Evolutionary conservation across 805 yeast species (phyloP).

Genomic region (Grigorovia humatica): DNA sequence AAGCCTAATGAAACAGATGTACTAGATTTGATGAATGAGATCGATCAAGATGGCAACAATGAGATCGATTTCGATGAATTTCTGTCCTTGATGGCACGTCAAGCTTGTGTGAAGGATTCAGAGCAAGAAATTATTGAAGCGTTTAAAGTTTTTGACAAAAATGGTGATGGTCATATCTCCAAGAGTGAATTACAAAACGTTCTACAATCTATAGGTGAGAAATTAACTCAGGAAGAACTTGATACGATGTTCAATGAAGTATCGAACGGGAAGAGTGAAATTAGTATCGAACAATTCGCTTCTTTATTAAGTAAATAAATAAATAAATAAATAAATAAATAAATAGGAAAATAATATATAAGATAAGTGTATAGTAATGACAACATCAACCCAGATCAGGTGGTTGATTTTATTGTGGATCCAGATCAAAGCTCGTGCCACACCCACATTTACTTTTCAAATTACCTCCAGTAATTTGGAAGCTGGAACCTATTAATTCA

Average conservation of each 20-base stretch:
- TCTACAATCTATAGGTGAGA: constrained; percentile 93
- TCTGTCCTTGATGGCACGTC: constrained; percentile 77
- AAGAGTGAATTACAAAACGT: constrained; percentile 94
- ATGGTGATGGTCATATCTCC: constrained; percentile 92
- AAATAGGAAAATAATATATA: background rate
- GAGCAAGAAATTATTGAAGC: constrained; percentile 97
- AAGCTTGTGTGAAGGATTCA: constrained; percentile 88
- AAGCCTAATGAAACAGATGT: constrained; percentile 91
- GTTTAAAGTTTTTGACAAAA: constrained; percentile 90
- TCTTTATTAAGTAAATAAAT: constrained; percentile 65
- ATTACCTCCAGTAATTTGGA: constrained; percentile 85
- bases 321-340: background rate
- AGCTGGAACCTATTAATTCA: constrained; percentile 90
- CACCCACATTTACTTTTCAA: constrained; percentile 78
- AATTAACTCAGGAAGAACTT: constrained; percentile 88
- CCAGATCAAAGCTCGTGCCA: constrained; percentile 70
- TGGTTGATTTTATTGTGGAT: constrained; percentile 18
- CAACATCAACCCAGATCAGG: no score
- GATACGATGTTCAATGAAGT: constrained; percentile 95
- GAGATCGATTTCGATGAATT: constrained; percentile 74
- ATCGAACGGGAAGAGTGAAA: constrained; percentile 89
- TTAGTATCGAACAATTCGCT: constrained; percentile 91
- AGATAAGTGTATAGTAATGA: background rate
- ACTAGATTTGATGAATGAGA: constrained; percentile 92
- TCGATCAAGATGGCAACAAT: constrained; percentile 91